Base-by-base conservation (phyloP, 345 rosid species). In the Eutrema heterophyllum region DNA sequence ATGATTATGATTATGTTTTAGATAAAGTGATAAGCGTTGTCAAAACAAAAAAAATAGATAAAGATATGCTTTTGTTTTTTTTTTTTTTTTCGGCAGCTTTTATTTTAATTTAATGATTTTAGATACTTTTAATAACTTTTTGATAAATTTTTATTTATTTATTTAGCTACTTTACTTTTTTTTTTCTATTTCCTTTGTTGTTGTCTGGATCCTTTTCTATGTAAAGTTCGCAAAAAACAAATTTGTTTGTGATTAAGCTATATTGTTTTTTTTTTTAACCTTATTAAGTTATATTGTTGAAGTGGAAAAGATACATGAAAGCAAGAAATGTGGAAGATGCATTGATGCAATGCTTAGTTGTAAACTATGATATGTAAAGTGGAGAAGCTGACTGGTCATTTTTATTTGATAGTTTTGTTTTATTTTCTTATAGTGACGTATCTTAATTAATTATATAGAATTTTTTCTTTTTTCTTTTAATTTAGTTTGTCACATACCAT, bases 311-410 rank as follows among this genome's bases (percentile, higher is more conserved):
- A 64, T 43, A 49, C 58, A 52, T 24, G 21, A 56, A 73, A 65
- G 72, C 58, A 58, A 74, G 30, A 57, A 49, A 57, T 26, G 3
- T 16, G 54, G 62, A 67, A 58, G 11, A 29, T 66, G 32, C 29
- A 55, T 72, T 46, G 9, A 45, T 65, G 61, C 61, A 58, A 67
- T 60, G 79, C 79, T 68, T 75, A 68, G 79, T 60, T 75, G 79
- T 67, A 68, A 41, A 60, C 18, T 41, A 18, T 65, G 56, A 41
- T 41, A 41, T 69, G 74, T 68, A 75, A 75, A 75, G 74, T 60
- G 54, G 24, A 24, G 39, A 51, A 41, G 67, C 69, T 75, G 54
- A 67, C 12, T 57, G 9, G 13, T 11, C 61, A 5, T 14, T 46
- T 73, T 53, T 15, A 48, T 71, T 53, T 45, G 11, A 9, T 0